These are phyloP conservation scores for Neurospora discreta DNA, from an alignment of 495 filamentous ascomycete genomes.

Conservation along the genomic window DNA sequence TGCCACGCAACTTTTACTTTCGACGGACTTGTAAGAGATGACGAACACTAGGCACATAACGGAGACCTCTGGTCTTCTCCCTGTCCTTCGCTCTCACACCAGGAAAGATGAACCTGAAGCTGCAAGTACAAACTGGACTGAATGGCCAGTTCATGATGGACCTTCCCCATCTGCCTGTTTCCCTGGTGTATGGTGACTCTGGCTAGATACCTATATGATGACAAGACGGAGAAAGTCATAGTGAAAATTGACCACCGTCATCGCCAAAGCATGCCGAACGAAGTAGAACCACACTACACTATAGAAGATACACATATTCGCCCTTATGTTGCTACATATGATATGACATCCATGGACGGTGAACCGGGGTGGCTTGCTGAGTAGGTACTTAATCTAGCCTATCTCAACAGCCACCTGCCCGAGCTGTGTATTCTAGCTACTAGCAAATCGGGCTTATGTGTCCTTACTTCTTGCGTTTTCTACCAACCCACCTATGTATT, in stretches of 20 bases:
- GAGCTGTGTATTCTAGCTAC: not conserved
- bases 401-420: not conserved
- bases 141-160: not conserved
- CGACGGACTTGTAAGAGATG: not conserved
- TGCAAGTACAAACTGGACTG: not conserved
- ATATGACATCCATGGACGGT: not conserved
- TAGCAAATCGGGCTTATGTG: not conserved
- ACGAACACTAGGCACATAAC: not conserved
- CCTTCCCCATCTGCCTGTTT: not conserved
- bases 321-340: not conserved
- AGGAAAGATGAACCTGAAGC: not conserved
- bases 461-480: not conserved
- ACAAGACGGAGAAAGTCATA: not conserved
- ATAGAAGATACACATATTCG: not conserved
- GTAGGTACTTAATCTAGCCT: not conserved
- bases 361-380: not conserved
- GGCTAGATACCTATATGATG: not conserved
- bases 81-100: not conserved
- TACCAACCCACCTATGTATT: not conserved
- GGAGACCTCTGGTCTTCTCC: not conserved
- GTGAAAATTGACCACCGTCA: not conserved
- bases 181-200: not conserved
- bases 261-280: not conserved
- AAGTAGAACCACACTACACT: not conserved
- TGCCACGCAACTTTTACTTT: too few relatives aligned